A percentile compares a stretch with the other conserved stretches of the same genome.
Conservation (phyloP, 257 asterid genomes). For the Coffea eugenioides region DNA sequence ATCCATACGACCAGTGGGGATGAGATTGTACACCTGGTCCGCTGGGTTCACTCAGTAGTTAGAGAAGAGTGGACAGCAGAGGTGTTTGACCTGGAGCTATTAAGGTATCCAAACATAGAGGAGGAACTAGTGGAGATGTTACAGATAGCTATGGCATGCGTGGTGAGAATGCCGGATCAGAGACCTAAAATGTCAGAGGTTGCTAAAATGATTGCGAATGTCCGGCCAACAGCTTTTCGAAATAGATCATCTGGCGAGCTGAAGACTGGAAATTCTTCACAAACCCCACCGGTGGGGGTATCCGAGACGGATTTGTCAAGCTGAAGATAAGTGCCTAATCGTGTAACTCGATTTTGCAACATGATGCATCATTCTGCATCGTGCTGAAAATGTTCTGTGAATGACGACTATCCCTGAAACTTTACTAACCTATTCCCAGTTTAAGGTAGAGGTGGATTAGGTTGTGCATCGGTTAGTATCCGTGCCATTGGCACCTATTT, state of each 20-base stretch:
- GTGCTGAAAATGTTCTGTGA: conserved; percentile 24
- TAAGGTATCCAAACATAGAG: conserved; percentile 68
- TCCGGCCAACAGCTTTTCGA: conserved; percentile 26
- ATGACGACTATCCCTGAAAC: conserved; percentile 2
- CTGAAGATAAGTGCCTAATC: conserved; percentile 10
- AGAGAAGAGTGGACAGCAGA: conserved; percentile 92
- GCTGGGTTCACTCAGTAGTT: conserved; percentile 89
- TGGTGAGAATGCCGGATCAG: conserved; percentile 58
- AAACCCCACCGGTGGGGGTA: conserved; percentile 29
- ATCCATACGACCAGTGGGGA: conserved; percentile 60
- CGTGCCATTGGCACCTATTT: not conserved
- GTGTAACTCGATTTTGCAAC: not conserved
- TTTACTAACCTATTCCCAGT: conserved; percentile 15
- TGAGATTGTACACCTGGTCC: conserved; percentile 62
- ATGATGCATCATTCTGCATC: not conserved
- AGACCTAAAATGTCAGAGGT: conserved; percentile 68
- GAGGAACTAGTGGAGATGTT: conserved; percentile 77
- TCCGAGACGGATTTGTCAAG: conserved; percentile 20
- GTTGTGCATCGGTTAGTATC: conserved; percentile 11
- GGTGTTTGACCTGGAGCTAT: conserved; percentile 68
- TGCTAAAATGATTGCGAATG: conserved; percentile 53
- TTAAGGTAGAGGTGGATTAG: conserved; percentile 13
- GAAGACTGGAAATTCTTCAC: conserved; percentile 32
- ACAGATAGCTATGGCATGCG: conserved; percentile 74
- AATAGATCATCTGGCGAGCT: conserved; percentile 20